Base-by-base conservation (phyloP, 129 eudicot species). In the Chrysanthemum makinoi region DNA sequence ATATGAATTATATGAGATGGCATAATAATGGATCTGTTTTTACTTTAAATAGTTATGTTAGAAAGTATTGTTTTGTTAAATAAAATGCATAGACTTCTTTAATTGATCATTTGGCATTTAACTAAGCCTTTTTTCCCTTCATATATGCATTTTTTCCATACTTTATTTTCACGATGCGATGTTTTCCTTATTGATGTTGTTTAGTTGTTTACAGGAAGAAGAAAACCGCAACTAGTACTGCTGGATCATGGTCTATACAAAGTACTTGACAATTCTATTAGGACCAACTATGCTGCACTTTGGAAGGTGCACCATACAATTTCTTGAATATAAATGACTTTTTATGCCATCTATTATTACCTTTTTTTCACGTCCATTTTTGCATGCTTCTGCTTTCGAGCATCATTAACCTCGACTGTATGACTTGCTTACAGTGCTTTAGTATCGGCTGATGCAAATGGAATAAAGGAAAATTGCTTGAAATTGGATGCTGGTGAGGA, bases 221-320 rank as follows among this genome's bases (percentile, higher is more conserved):
- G 75, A 77, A 89, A 85, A 74, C 98, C 98, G 55, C 98, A 93
- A 65, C 72, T 93, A 86, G 77, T 93, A 62, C 79, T 93, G 68
- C 76, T 93, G 70, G 98, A 93, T 86, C 96, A 93, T 89, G 98
- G 98, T 67, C 82, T 93, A 50, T 93, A 93, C 80, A 93, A 89
- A 77, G 92, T 87, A 35, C 96, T 93, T 69, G 98, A 89, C 68
- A 4, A 24, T 68, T 62, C 76, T 13, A 89, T 80, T 3, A 85
- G 98, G 78, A 82, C 81, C 67, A 87, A 80, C 83, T 93, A 93
- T 79, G 96, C 98, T 33, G 81, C 96, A 17, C 83, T 93, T 51
- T 93, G 98, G 96, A 85, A 93, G 98, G 96, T 93, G 74, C 67
- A 22, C 48, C 15, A 22, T 62, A 5, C 65, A 51, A 30, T 51